Percentiles rank a stretch among this genome's conserved stretches.
Conservation (phyloP, 768 basidiomycete species). For the Naganishia kalamii region DNA sequence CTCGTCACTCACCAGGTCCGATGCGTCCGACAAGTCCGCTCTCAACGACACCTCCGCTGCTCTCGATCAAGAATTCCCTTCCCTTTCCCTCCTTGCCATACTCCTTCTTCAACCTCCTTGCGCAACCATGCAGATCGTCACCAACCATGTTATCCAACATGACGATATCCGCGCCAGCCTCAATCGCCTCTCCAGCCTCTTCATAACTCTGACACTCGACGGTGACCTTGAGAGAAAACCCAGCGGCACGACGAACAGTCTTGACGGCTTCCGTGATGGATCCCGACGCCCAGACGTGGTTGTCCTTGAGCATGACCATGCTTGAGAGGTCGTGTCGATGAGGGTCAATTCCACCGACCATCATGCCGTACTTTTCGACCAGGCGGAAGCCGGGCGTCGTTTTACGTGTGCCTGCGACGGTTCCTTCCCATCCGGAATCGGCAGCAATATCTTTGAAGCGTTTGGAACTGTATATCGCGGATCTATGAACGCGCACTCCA, state of each 20-base stretch:
- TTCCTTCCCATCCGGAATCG: conserved; percentile 72
- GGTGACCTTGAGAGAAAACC: conserved; percentile 84
- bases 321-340: conserved; percentile 94
- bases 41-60: conserved; percentile 91
- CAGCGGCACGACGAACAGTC: conserved; percentile 79
- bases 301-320: conserved; percentile 99
- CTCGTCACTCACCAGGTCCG: conserved; percentile 62
- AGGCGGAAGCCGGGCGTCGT: conserved; percentile 95
- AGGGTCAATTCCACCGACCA: conserved; percentile 91
- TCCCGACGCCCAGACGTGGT: conserved; percentile 96
- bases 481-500: background rate
- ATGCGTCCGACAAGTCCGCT: conserved; percentile 70
- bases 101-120: conserved; percentile 64
- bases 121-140: conserved; percentile 60
- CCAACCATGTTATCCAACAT: conserved; percentile 95
- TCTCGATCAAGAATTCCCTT: conserved; percentile 77
- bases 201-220: conserved; percentile 83
- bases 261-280: conserved; percentile 84
- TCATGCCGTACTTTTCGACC: conserved; percentile 97
- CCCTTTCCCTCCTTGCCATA: conserved; percentile 63
- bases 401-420: conserved; percentile 91
- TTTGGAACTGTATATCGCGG: conserved; percentile 60
- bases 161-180: conserved; percentile 86
- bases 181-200: conserved; percentile 95
- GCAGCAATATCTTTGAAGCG: conserved; percentile 70